These are phyloP conservation scores for Moringa oleifera DNA, from an alignment of 345 rosid genomes.

Conservation along the genomic window DNA sequence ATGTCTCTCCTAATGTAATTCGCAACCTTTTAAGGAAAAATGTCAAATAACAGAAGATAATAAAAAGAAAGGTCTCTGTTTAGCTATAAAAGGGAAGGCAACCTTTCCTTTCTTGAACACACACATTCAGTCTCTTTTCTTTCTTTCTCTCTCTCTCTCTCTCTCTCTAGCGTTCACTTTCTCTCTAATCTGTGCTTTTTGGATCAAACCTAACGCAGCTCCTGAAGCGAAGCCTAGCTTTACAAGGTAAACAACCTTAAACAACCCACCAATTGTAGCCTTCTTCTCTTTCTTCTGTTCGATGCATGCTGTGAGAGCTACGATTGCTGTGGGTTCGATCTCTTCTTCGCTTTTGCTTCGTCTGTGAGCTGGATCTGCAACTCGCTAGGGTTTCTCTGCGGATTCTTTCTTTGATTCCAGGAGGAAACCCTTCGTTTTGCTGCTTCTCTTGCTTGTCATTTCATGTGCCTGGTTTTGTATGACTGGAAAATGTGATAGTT, in stretches of 20 bases:
- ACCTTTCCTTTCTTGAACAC: conserved; percentile 38
- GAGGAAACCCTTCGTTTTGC: neutral
- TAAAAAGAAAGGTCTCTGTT: conserved; percentile 5
- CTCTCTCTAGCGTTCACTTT: too few relatives aligned
- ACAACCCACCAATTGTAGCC: too few relatives aligned
- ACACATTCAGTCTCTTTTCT: neutral
- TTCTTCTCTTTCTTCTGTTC: too few relatives aligned
- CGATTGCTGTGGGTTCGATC: too few relatives aligned
- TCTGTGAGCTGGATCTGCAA: too few relatives aligned
- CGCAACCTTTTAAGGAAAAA: conserved; percentile 9
- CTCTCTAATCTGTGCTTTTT: too few relatives aligned
- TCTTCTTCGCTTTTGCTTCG: too few relatives aligned
- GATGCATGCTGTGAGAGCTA: too few relatives aligned
- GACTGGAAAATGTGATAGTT: neutral
- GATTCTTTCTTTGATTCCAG: neutral
- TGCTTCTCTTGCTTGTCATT: neutral
- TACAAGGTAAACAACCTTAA: too few relatives aligned
- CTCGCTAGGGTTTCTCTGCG: conserved; percentile 37
- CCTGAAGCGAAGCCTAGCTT: too few relatives aligned
- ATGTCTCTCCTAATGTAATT: neutral
- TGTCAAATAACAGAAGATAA: neutral
- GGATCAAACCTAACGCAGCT: too few relatives aligned
- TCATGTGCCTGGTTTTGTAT: neutral
- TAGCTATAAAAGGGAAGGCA: conserved; percentile 31
- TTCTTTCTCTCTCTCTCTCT: conserved; percentile 1